Conservation (phyloP, 148 eudicot species). For the Rhododendron simsii region DNA sequence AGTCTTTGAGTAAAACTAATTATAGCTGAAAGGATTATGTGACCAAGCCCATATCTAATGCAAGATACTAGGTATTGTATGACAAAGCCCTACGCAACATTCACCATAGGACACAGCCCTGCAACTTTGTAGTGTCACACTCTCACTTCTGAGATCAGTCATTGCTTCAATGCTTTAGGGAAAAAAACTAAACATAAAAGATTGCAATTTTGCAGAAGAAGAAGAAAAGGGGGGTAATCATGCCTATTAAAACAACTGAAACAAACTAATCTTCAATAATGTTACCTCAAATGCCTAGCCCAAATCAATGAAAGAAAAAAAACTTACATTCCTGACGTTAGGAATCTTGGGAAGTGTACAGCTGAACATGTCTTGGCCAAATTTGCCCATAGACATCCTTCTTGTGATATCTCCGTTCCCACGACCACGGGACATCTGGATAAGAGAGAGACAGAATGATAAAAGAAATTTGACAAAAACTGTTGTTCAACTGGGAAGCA, state of each 20-base stretch:
- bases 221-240: background rate
- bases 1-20: too few relatives aligned
- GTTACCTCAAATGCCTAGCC: background rate
- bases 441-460: background rate
- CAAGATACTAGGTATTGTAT: too few relatives aligned
- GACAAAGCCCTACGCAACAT: background rate
- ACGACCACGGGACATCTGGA: slow-evolving; percentile 94
- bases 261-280: background rate
- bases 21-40: too few relatives aligned
- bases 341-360: slow-evolving; percentile 39
- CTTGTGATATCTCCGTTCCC: slow-evolving; percentile 74
- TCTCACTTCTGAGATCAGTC: background rate
- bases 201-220: background rate
- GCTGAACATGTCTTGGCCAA: slow-evolving; percentile 70
- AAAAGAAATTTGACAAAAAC: background rate
- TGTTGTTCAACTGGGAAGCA: background rate
- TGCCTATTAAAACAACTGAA: background rate
- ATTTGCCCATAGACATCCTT: slow-evolving; percentile 85
- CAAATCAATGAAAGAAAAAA: background rate
- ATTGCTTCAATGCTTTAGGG: background rate
- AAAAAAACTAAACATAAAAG: background rate
- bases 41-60: too few relatives aligned
- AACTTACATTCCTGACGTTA: slow-evolving; percentile 7
- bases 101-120: background rate
- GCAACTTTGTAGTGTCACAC: background rate